Evolutionary conservation across 2,329 filamentous ascomycete species (phyloP).

Genomic region (Fusarium pseudonygamai): DNA sequence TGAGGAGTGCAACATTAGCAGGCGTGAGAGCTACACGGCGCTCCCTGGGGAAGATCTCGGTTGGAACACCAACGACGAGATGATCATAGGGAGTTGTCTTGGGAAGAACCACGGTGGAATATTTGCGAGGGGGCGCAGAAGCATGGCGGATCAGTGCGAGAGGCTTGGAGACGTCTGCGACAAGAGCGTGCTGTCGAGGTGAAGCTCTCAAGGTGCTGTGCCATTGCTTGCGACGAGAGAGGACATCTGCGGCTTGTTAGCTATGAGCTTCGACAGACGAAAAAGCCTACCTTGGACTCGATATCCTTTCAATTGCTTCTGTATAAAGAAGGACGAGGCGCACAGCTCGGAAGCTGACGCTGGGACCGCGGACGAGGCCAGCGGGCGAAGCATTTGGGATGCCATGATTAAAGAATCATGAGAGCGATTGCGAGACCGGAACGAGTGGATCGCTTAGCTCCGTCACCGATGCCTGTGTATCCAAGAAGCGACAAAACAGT

Average conservation of each 20-base stretch:
- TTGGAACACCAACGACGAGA: slow-evolving; percentile 81
- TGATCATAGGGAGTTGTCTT: slow-evolving; percentile 71
- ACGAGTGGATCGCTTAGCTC: slow-evolving; percentile 11
- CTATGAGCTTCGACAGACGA: neutral
- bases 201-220: slow-evolving; percentile 47
- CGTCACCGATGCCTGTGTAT: slow-evolving; percentile 10
- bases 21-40: slow-evolving; percentile 86
- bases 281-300: slow-evolving; percentile 33
- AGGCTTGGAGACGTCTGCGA: slow-evolving; percentile 43
- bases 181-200: slow-evolving; percentile 42
- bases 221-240: slow-evolving; percentile 50
- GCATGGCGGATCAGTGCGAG: slow-evolving; percentile 54
- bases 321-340: slow-evolving; percentile 40
- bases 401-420: slow-evolving; percentile 49
- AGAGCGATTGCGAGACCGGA: slow-evolving; percentile 27
- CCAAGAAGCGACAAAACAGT: slow-evolving; percentile 7
- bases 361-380: slow-evolving; percentile 38
- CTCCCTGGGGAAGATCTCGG: slow-evolving; percentile 81
- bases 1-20: slow-evolving; percentile 80
- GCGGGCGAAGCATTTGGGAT: slow-evolving; percentile 47
- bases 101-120: slow-evolving; percentile 53
- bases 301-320: slow-evolving; percentile 36
- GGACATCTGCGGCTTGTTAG: slow-evolving; percentile 24
- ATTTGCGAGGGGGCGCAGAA: slow-evolving; percentile 43
- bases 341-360: slow-evolving; percentile 45